Percentiles rank a stretch among this genome's conserved stretches.
phyloP scores from a whole-genome alignment of 1,284 basidiomycete genomes.

The Moesziomyces aphidis region DNA sequence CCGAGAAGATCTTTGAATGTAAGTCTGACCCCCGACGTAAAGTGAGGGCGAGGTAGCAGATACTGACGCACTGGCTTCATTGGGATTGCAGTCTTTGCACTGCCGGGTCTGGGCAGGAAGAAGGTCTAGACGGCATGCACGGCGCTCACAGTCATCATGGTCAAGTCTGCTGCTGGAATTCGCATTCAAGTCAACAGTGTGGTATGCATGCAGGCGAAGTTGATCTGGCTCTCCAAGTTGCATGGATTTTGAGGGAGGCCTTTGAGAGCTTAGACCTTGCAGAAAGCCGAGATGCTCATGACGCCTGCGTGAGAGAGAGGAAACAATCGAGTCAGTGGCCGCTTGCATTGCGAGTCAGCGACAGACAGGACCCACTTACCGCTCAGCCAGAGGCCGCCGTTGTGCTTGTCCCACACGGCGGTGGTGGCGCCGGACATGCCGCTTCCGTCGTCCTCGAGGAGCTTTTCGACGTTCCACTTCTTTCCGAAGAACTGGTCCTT shows the following conservation, averaged over 20 bases:
- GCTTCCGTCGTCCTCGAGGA: constrained; percentile 52
- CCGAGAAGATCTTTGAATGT: constrained; percentile 76
- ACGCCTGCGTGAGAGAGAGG: constrained; percentile 11
- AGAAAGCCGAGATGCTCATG: constrained; percentile 20
- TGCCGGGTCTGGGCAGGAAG: constrained; percentile 61
- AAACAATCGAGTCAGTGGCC: not conserved
- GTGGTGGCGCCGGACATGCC: constrained; percentile 34
- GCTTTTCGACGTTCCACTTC: constrained; percentile 56
- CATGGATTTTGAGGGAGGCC: constrained; percentile 22
- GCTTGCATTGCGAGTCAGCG: not conserved
- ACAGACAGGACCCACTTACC: constrained; percentile 9
- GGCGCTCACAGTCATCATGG: not conserved
- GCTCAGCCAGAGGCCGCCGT: constrained; percentile 23
- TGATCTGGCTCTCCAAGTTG: no score
- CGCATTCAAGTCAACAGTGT: not conserved
- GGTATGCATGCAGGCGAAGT: not conserved
- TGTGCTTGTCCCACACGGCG: constrained; percentile 33
- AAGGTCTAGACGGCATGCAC: constrained; percentile 1
- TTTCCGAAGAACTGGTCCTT: constrained; percentile 54
- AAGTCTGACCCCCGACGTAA: constrained; percentile 1
- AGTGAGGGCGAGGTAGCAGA: not conserved
- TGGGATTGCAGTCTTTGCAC: constrained; percentile 48
- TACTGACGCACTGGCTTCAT: not conserved
- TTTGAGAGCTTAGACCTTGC: constrained; percentile 11
- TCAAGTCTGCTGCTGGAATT: not conserved